phyloP scores from a whole-genome alignment of 192 early-diverging fungal species.

The Phlyctochytrium arcticum region DNA sequence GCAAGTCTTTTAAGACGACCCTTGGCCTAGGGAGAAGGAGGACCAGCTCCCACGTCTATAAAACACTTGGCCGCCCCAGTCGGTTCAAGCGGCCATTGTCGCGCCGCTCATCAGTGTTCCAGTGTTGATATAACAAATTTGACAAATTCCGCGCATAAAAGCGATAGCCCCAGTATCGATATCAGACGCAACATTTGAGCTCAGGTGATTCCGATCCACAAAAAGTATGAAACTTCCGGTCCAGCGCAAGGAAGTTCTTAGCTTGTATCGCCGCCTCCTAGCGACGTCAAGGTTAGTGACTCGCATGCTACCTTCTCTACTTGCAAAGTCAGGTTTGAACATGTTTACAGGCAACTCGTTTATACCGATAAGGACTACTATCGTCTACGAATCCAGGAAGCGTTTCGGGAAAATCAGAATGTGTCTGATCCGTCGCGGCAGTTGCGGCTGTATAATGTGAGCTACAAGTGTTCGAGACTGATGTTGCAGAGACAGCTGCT shows the following conservation, averaged over 20 bases:
- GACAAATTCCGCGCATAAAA: too few species aligned
- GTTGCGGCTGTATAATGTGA: constrained; percentile 12
- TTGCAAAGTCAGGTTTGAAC: background rate
- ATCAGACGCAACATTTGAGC: too few species aligned
- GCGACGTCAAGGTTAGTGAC: constrained; percentile 8
- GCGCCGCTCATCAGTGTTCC: too few species aligned
- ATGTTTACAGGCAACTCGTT: background rate
- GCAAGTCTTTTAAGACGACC: too few species aligned
- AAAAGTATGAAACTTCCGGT: background rate
- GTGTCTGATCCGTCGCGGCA: constrained; percentile 16
- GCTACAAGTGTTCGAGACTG: background rate
- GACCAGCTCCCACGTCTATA: too few species aligned
- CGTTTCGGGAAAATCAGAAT: constrained; percentile 16
- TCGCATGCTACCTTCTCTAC: background rate
- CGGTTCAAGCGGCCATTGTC: too few species aligned
- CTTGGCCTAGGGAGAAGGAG: too few species aligned
- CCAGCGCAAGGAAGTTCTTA: constrained; percentile 1
- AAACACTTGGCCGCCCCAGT: too few species aligned
- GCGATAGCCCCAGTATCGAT: too few species aligned
- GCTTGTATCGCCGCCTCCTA: constrained; percentile 16
- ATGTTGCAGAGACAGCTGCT: background rate
- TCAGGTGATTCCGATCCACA: too few species aligned
- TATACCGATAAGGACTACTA: constrained; percentile 28
- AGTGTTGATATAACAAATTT: too few species aligned
- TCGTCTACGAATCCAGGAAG: constrained; percentile 7